These are phyloP conservation scores for Colletotrichum sp. DNA, from an alignment of 2,329 filamentous ascomycete species.

Conservation along the genomic window DNA sequence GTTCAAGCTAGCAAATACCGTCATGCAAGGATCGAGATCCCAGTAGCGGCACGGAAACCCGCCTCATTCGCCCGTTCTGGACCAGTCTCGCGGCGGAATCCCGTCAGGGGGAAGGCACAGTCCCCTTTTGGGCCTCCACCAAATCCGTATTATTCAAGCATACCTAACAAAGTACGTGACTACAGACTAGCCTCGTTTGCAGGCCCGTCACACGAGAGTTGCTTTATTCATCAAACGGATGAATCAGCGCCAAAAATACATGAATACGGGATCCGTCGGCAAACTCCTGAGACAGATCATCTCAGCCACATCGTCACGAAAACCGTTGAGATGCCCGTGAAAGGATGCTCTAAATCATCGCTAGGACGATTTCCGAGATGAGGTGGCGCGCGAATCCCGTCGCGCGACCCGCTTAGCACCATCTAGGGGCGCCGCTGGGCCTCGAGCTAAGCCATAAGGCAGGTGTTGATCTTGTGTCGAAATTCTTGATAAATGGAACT, in stretches of 20 bases:
- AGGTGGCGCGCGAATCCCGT: constrained; percentile 14
- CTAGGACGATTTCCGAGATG: constrained; percentile 16
- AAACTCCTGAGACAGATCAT: constrained; percentile 3
- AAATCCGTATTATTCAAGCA: neutral
- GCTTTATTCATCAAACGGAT: neutral
- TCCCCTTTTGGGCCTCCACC: neutral
- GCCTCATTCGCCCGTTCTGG: constrained; percentile 1
- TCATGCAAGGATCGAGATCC: neutral
- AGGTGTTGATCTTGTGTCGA: neutral
- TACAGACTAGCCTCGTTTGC: neutral
- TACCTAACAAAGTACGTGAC: neutral
- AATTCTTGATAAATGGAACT: neutral
- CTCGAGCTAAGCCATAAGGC: neutral
- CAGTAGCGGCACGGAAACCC: neutral
- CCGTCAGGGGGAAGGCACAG: neutral
- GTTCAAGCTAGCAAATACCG: neutral
- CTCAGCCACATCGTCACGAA: constrained; percentile 10
- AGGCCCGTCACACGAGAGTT: neutral
- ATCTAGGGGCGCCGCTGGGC: neutral
- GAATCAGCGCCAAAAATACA: neutral
- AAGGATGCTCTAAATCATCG: neutral
- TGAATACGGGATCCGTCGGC: neutral
- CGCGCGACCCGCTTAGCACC: neutral
- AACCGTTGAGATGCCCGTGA: neutral
- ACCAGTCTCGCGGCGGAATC: neutral